Base-by-base conservation (phyloP, 1,284 basidiomycete genomes). In the Volvariella volvacea region DNA sequence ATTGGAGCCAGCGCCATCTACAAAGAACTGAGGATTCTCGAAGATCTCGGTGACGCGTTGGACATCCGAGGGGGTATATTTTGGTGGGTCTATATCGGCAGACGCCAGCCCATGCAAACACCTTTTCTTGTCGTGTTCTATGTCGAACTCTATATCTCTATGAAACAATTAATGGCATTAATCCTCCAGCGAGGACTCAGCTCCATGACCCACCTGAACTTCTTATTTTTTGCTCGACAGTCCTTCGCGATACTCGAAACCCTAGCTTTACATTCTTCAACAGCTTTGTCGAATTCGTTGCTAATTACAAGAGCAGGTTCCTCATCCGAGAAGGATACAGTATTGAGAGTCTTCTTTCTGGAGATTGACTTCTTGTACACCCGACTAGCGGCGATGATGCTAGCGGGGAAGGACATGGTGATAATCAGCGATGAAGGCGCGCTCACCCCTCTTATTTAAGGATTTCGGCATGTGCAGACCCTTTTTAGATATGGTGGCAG, bases 111-210 rank as follows among this genome's bases (percentile, higher is more conserved):
- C 66, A 41, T 70, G 62, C n/a, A 76, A 55, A 54, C 73, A 76
- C 15, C 65, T 54, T 1, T 61, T 46, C 40, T 53, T 55, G 50
- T 74, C 71, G 33, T 67, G 65, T 46, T 71, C 71, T 0, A 76
- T 55, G 50, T 77, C 73, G 47, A 75, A 77, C 53, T 75, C 73
- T 37, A 71, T 60, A 54, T 77, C 74, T 50, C 72, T 73, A 32
- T n/a, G n/a, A n/a, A n/a, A n/a, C 9, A 30, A 21, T 36, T 0
- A 41, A 22, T 30, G 41, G 28, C 34, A 15, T 21, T 41, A 31
- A 20, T 32, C 15, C 3, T 17, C 14, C 10, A 9, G 28, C 21
- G 12, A 3, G n/a, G 30, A 16, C 19, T 36, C n/a, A 36, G n/a
- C 34, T 8, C 8, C 6, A 15, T n/a, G n/a, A 37, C 56, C 39